phyloP scores from a whole-genome alignment of 257 asterid genomes.

The Echium plantagineum region DNA sequence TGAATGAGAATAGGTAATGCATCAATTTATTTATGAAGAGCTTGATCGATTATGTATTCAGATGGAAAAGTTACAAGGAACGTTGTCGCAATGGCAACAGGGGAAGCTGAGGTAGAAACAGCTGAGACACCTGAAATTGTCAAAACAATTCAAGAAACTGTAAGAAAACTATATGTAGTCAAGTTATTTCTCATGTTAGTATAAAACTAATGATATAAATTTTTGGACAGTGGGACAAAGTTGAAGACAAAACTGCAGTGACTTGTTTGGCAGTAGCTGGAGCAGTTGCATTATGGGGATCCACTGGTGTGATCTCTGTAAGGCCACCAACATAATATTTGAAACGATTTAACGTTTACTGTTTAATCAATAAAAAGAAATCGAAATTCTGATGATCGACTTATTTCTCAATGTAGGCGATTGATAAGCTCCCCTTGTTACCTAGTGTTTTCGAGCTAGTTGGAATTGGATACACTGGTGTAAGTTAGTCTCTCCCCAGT shows the following conservation, averaged over 20 bases:
- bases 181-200: too few relatives aligned
- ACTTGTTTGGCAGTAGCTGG: conserved; percentile 61
- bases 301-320: conserved; percentile 66
- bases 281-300: conserved; percentile 43
- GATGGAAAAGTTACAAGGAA: conserved; percentile 51
- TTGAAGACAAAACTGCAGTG: conserved; percentile 86
- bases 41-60: conserved; percentile 9
- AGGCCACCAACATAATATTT: background rate
- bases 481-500: conserved; percentile 19
- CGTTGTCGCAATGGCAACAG: conserved; percentile 62
- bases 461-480: conserved; percentile 81
- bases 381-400: background rate
- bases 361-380: background rate
- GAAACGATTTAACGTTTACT: background rate
- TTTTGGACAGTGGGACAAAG: conserved; percentile 63
- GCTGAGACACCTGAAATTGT: conserved; percentile 56
- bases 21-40: background rate
- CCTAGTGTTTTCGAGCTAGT: conserved; percentile 85
- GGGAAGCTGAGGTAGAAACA: conserved; percentile 49
- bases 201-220: background rate
- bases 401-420: conserved; percentile 36
- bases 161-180: too few relatives aligned
- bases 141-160: conserved; percentile 48
- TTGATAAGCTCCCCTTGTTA: conserved; percentile 79
- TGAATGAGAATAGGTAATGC: background rate